Evolutionary conservation across 345 rosid genomes (phyloP).

Genomic region (Hypericum perforatum): DNA sequence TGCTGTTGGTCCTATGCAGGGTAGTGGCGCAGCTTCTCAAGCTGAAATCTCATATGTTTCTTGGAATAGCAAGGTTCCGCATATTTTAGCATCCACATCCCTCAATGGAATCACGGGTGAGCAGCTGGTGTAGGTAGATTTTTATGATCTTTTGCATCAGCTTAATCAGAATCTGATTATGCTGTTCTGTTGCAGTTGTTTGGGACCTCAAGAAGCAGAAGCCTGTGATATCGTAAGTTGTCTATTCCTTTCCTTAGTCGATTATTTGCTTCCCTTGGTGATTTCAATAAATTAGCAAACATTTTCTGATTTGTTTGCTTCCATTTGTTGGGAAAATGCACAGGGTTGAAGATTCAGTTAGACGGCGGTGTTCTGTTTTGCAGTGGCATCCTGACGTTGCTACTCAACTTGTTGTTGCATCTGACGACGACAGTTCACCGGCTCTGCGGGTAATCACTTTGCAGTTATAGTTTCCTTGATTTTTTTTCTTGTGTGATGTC

Average conservation of each 20-base stretch:
- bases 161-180: conserved; percentile 9
- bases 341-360: conserved; percentile 86
- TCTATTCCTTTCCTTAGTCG: conserved; percentile 4
- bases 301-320: neutral
- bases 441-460: conserved; percentile 51
- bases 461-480: neutral
- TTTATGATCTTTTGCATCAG: neutral
- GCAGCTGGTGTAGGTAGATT: conserved; percentile 10
- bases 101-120: conserved; percentile 92
- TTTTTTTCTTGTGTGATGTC: conserved; percentile 5
- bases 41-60: conserved; percentile 93
- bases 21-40: conserved; percentile 83
- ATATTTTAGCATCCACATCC: conserved; percentile 92
- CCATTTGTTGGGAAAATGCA: conserved; percentile 18
- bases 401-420: conserved; percentile 95
- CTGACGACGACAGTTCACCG: conserved; percentile 89
- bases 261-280: neutral
- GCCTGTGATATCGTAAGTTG: conserved; percentile 74
- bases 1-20: conserved; percentile 43
- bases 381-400: conserved; percentile 99
- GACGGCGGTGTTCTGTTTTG: conserved; percentile 92
- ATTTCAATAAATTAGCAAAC: neutral
- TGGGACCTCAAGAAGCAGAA: conserved; percentile 99
- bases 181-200: conserved; percentile 43
- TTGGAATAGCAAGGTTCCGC: conserved; percentile 92